Evolutionary conservation across 768 basidiomycete species (phyloP).

Genomic region (Paxillus ammoniavirescens): DNA sequence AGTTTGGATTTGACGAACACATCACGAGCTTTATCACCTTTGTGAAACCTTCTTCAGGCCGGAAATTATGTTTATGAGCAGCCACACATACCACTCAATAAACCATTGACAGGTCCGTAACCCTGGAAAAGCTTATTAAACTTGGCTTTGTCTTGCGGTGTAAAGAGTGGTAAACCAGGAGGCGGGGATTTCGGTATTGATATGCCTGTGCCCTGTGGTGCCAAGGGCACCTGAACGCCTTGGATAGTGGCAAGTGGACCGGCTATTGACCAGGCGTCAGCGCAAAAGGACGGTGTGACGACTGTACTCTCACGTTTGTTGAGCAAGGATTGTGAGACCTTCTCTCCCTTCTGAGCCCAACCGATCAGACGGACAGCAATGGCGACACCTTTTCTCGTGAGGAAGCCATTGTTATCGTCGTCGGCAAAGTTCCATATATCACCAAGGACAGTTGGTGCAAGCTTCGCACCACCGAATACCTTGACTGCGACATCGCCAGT

Average conservation of each 20-base stretch:
- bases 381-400: slow-evolving; percentile 85
- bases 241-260: slow-evolving; percentile 83
- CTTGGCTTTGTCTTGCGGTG: slow-evolving; percentile 79
- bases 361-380: slow-evolving; percentile 89
- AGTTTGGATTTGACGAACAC: slow-evolving; percentile 92
- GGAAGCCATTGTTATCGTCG: slow-evolving; percentile 89
- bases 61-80: background rate
- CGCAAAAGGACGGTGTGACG: background rate
- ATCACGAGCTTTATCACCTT: slow-evolving; percentile 85
- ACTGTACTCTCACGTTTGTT: slow-evolving; percentile 59
- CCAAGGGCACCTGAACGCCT: slow-evolving; percentile 51
- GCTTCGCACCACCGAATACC: slow-evolving; percentile 80
- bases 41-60: background rate
- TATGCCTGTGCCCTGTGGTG: slow-evolving; percentile 54
- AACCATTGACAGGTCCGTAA: slow-evolving; percentile 68
- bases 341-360: slow-evolving; percentile 86
- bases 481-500: slow-evolving; percentile 90
- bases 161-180: slow-evolving; percentile 60
- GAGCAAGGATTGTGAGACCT: slow-evolving; percentile 57
- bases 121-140: slow-evolving; percentile 77
- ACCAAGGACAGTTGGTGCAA: slow-evolving; percentile 74
- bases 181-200: slow-evolving; percentile 65
- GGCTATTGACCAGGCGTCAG: slow-evolving; percentile 46
- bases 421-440: slow-evolving; percentile 95
- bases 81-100: slow-evolving; percentile 63